phyloP scores from a whole-genome alignment of 78 protist species.

The Dictyostelium capitatum region DNA sequence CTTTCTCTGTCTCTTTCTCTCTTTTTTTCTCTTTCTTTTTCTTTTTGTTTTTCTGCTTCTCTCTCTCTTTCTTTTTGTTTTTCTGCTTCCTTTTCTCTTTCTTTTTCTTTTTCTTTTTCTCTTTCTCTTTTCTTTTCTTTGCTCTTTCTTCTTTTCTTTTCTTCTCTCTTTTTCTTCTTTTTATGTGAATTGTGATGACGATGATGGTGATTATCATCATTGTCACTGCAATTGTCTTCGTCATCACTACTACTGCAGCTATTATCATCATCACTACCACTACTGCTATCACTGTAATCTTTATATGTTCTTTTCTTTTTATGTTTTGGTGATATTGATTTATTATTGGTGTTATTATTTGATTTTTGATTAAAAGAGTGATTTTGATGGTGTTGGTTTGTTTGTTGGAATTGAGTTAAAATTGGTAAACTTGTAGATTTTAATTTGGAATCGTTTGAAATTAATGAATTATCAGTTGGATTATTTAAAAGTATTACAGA shows the following conservation, averaged over 20 bases:
- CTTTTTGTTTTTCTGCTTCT: background rate
- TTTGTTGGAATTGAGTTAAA: background rate
- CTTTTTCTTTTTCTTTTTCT: slow-evolving; percentile 11
- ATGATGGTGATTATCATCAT: background rate
- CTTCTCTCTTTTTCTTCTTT: background rate
- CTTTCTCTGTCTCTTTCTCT: background rate
- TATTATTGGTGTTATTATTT: background rate
- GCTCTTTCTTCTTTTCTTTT: background rate
- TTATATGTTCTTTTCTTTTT: background rate
- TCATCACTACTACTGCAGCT: background rate
- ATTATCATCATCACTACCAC: background rate
- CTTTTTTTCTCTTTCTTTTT: background rate
- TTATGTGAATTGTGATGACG: background rate
- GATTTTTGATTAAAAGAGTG: background rate
- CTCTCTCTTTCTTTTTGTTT: background rate
- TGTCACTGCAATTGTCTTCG: background rate
- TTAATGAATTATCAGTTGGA: background rate
- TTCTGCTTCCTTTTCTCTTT: background rate
- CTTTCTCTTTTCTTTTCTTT: background rate
- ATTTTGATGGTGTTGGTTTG: background rate
- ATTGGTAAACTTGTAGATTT: slow-evolving; percentile 11
- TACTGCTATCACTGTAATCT: slow-evolving; percentile 4
- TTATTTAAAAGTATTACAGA: background rate
- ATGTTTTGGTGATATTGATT: background rate
- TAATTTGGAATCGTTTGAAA: background rate